Base-by-base conservation (phyloP, 345 rosid genomes). In the Sapria himalayana region DNA sequence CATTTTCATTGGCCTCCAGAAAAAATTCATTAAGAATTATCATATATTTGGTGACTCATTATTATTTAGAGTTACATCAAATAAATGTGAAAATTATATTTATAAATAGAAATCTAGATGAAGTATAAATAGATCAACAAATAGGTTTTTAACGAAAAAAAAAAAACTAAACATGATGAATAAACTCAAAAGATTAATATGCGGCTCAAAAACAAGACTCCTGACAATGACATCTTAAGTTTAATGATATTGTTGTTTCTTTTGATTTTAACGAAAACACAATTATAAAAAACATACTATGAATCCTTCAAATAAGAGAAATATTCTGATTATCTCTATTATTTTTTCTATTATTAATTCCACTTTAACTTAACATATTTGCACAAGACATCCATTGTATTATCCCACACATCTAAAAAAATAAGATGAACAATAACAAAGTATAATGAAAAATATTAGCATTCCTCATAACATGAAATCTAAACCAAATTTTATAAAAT, bases 1-100 rank as follows among this genome's bases (percentile, higher is more conserved):
- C 31, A 6, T 27, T 27, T 9, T 27, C 31, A 11, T 27, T 9
- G 5, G 31, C 11, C 5, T 27, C 31, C 31, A 27, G 11, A 5
- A 11, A n/a, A n/a, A n/a, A 27, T 9, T 9, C 31, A 27, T 9
- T 12, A 14, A 14, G 15, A 12, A 12, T 12, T 2, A 37, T 37
- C 17, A 37, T 3, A 34, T 32, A 19, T 1, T 25, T 42, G 0
- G 17, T 42, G 0, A 34, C 33, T 25, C 46, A 42, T 3, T 42
- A 2, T 42, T 19, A 42, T 15, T 25, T 42, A 15, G 19, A 42
- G 34, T 22, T 25, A 22, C 19, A 42, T 23, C 20, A 42, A 42
- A 42, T 22, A 19, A 34, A 42, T 24, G 33, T 42, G 33, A 42
- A 42, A 25, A 42, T 12, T 1, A 15, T 34, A 0, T 41, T 42